Evolutionary conservation across 805 yeast species (phyloP), one percentile per base, ranked within the genome.

Genomic region (Cyberlindnera samutprakarnensis): DNA sequence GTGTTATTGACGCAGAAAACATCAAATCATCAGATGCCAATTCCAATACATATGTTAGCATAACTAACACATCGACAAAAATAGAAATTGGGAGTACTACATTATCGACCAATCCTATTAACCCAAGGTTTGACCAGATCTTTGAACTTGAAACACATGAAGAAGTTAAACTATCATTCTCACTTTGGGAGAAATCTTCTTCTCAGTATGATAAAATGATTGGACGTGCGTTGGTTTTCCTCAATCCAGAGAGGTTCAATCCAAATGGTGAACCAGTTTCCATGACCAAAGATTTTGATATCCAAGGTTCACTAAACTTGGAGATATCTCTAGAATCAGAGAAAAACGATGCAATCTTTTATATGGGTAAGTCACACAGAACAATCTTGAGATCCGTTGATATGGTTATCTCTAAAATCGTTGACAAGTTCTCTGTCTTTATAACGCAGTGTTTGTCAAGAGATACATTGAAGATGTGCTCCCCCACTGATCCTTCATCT

Each of bases 111-210:
- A 72, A 72, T 33, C 72, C 77, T 5, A 58, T 70, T 21, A 75
- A 76, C 44, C 96, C 96, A 0, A 72, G 69, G 12, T 90, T 94
- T 94, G 83, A 84, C 46, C 95, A 88, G 59, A 83, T 81, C 35
- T 84, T 86, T 51, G 95, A 86, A 52, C 37, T 59, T 18, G 58
- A 49, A 20, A 47, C 64, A 4, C 54, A 57, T 0, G 64, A 68
- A 1, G 56, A 63, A 15, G 54, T 67, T 2, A 50, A 69, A 2
- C 57, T 67, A 23, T 63, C 72, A 18, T 42, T 81, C 2, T 76
- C 79, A 2, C 70, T 83, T 1, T 84, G 94, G 94, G 79, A 78
- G 46, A 79, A 74, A 25, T 58, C 66, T 7, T 46, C 63, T 1
- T 46, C 63, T 1, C 59, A 55, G 25, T 65, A 72, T 7, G 80